These are phyloP conservation scores for Mycena floridula DNA, from an alignment of 768 basidiomycete species.

Conservation along the genomic window DNA sequence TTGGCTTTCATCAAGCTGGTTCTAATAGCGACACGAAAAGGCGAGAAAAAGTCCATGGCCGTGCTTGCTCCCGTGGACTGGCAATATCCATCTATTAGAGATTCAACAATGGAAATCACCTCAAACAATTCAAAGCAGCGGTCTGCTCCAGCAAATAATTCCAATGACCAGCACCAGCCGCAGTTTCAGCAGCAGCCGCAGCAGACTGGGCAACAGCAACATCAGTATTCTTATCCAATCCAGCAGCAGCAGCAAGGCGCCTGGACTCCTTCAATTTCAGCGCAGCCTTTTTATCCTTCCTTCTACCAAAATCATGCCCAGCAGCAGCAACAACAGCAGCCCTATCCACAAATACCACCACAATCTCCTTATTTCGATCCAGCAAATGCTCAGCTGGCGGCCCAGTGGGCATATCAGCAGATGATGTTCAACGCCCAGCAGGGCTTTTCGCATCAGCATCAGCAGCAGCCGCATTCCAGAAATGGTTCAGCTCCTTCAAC, in stretches of 20 bases:
- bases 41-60: slow-evolving; percentile 73
- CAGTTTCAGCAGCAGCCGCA: slow-evolving; percentile 17
- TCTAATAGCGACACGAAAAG: no score
- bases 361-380: slow-evolving; percentile 71
- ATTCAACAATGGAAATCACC: slow-evolving; percentile 53
- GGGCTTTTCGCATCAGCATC: slow-evolving; percentile 35
- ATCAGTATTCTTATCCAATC: slow-evolving; percentile 61
- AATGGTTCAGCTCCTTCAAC: no score
- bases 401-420: slow-evolving; percentile 88
- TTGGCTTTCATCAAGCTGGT: no score
- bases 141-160: slow-evolving; percentile 58
- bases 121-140: no score
- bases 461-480: slow-evolving; percentile 29
- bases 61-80: slow-evolving; percentile 75
- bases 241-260: slow-evolving; percentile 65
- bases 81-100: slow-evolving; percentile 56
- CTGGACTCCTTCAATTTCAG: slow-evolving; percentile 64
- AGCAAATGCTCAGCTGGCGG: slow-evolving; percentile 66
- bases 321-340: slow-evolving; percentile 47
- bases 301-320: slow-evolving; percentile 70
- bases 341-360: slow-evolving; percentile 43
- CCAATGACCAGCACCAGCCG: slow-evolving; percentile 23
- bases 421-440: slow-evolving; percentile 80
- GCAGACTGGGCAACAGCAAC: slow-evolving; percentile 28
- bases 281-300: slow-evolving; percentile 71